Conservation (phyloP, 129 eudicot species). For the Ambrosia artemisiifolia region DNA sequence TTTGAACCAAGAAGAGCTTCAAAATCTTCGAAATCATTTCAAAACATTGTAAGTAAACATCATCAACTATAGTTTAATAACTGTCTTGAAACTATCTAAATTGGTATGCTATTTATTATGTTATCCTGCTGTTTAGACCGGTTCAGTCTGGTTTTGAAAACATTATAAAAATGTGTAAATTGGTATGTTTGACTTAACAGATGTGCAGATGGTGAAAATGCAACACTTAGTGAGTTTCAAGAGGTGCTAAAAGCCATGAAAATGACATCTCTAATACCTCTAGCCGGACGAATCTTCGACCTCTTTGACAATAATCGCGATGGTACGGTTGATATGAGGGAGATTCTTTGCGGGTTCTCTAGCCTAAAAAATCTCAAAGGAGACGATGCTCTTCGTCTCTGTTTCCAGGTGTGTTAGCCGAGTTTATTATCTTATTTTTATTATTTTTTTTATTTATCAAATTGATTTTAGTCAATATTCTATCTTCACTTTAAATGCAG, state of each 20-base stretch:
- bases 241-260: constrained; percentile 70
- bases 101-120: background rate
- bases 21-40: constrained; percentile 56
- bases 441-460: background rate
- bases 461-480: too few relatives aligned
- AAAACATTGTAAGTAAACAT: constrained; percentile 51
- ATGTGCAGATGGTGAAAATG: constrained; percentile 78
- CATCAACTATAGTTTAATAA: background rate
- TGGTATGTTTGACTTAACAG: constrained; percentile 35
- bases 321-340: constrained; percentile 87
- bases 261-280: constrained; percentile 61
- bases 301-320: constrained; percentile 75
- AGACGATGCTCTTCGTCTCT: constrained; percentile 75
- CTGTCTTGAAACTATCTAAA: background rate
- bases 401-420: constrained; percentile 56
- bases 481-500: too few relatives aligned
- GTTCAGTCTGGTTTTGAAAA: too few relatives aligned
- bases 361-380: constrained; percentile 72
- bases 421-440: too few relatives aligned
- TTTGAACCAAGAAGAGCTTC: constrained; percentile 69
- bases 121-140: too few relatives aligned
- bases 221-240: constrained; percentile 58
- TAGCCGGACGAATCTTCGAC: constrained; percentile 68
- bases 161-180: background rate
- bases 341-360: constrained; percentile 74